Evolutionary conservation across 148 eudicot genomes (phyloP), one percentile per base, ranked within the genome.

Genomic region (Fagopyrum esculentum): DNA sequence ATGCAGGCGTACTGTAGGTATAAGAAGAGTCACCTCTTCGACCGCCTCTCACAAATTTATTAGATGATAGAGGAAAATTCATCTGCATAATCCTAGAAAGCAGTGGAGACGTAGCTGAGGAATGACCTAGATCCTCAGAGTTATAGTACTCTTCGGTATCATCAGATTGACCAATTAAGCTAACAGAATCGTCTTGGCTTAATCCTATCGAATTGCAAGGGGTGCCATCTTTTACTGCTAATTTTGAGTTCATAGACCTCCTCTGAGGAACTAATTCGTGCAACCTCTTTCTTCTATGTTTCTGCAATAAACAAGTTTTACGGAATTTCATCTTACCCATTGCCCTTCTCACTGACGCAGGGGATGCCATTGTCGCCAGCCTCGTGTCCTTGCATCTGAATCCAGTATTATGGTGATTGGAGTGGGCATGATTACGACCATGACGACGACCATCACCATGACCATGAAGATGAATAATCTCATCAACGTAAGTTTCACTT

Each of bases 1-100:
- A 83, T 45, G 99, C 98, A 12, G 99, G 97, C 6, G 99, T 95
- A 78, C 98, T 91, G 29, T 90, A 84, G 4, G 93, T 79, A 69
- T 86, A 82, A 43, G 92, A 89, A 5, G 97, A 91, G 56, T 90
- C 94, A 46, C 87, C 99, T 78, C 82, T 92, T n/a, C 89, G 78
- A 79, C 87, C 82, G 64, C 81, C 86, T 76, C 86, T 80, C 84
- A 89, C 75, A 73, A 84, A 78, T 70, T 84, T 92, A 5, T 78
- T 19, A 8, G 90, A 72, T 11, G 81, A 80, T 50, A 73, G 74
- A 48, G 73, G 35, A 81, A 80, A 73, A 46, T 83, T 84, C 79
- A 82, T 87, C 69, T 82, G 81, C 79, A 76, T 87, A 77, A 88
- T 82, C 88, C 89, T 84, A 30, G 90, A 81, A 60, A 95, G 86